Evolutionary conservation across 257 asterid species (phyloP).

Genomic region (Ophiorrhiza pumila): DNA sequence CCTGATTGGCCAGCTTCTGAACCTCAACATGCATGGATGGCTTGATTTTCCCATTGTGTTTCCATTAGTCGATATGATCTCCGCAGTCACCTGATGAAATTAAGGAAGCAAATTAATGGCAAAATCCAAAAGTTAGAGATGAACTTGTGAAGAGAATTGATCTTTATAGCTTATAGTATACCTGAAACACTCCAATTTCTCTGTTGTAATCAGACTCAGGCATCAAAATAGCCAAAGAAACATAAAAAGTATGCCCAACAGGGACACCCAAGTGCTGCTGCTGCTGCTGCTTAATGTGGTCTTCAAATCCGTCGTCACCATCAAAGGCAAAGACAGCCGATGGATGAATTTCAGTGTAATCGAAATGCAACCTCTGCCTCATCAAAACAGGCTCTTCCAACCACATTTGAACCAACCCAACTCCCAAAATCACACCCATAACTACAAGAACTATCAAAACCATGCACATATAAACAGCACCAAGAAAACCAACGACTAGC

Average conservation of each 20-base stretch:
- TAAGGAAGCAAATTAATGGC: not conserved
- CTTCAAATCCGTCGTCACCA: slow-evolving; percentile 14
- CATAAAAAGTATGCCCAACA: slow-evolving; percentile 60
- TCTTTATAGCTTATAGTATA: not conserved
- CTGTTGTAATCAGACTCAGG: slow-evolving; percentile 89
- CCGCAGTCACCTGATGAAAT: slow-evolving; percentile 48
- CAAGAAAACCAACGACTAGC: slow-evolving; percentile 52
- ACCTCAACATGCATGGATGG: slow-evolving; percentile 67
- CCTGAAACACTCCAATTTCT: slow-evolving; percentile 83
- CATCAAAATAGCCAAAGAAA: slow-evolving; percentile 58
- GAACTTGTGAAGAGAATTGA: not conserved
- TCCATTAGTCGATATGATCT: slow-evolving; percentile 46
- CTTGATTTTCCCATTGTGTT: slow-evolving; percentile 43
- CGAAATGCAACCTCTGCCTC: slow-evolving; percentile 54
- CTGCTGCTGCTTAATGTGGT: not conserved
- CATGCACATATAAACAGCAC: slow-evolving; percentile 57
- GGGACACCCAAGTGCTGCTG: slow-evolving; percentile 33
- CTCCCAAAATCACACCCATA: slow-evolving; percentile 51
- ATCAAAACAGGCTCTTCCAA: slow-evolving; percentile 62
- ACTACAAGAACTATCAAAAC: slow-evolving; percentile 35
- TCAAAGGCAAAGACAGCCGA: slow-evolving; percentile 40
- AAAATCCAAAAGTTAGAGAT: too few species aligned
- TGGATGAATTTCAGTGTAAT: slow-evolving; percentile 57
- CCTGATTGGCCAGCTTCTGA: slow-evolving; percentile 71
- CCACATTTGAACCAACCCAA: slow-evolving; percentile 56